These are phyloP conservation scores for Populus hybrid DNA, from an alignment of 441 rosid genomes.

Conservation along the genomic window DNA sequence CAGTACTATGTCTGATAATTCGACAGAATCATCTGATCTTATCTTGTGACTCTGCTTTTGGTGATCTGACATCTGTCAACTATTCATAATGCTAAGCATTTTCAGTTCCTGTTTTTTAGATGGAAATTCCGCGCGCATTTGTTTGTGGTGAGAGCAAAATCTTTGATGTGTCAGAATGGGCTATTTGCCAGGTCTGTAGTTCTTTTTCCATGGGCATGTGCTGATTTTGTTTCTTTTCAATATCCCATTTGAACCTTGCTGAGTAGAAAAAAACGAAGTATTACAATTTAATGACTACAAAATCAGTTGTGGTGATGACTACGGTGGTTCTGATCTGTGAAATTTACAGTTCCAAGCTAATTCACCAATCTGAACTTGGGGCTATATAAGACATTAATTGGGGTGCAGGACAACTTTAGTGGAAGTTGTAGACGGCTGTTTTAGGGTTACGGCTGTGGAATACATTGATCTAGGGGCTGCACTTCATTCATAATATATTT, in stretches of 20 bases:
- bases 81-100: constrained; percentile 15
- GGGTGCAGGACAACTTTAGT: background rate
- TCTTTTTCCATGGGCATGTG: background rate
- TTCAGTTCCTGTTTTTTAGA: constrained; percentile 36
- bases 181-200: constrained; percentile 80
- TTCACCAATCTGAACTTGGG: background rate
- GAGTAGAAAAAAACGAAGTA: background rate
- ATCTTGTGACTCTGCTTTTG: background rate
- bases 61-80: constrained; percentile 8
- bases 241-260: background rate
- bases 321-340: background rate
- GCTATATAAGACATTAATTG: background rate
- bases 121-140: constrained; percentile 98
- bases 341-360: background rate
- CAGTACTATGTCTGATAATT: background rate
- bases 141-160: constrained; percentile 98
- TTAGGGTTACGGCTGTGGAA: background rate
- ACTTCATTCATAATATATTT: too few species aligned
- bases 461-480: too few species aligned
- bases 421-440: background rate
- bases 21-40: background rate
- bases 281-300: background rate
- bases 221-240: background rate
- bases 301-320: background rate
- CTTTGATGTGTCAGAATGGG: constrained; percentile 99